Conservation (phyloP, 495 filamentous ascomycete genomes). For the Astrocystis sublimbata region DNA sequence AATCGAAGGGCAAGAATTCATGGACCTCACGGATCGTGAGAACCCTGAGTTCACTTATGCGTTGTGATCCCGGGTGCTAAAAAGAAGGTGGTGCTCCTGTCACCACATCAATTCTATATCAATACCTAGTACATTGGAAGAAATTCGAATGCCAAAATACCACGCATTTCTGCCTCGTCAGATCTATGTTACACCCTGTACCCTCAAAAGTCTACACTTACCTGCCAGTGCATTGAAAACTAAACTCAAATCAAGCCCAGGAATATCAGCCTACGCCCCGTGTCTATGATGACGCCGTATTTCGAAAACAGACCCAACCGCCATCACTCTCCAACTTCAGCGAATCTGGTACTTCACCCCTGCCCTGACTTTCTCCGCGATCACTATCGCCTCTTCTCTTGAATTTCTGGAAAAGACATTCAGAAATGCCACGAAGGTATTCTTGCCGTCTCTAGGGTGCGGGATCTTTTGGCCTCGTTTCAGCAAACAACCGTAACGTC, state of each 20-base stretch:
- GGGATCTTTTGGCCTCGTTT: slow-evolving; percentile 35
- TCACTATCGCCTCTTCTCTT: slow-evolving; percentile 28
- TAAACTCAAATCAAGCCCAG: too few relatives aligned
- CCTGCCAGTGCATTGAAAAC: not conserved
- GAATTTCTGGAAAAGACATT: slow-evolving; percentile 39
- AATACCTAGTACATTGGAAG: not conserved
- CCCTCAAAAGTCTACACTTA: not conserved
- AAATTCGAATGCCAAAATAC: not conserved
- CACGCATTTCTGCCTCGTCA: not conserved
- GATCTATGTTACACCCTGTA: not conserved
- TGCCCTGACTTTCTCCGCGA: slow-evolving; percentile 27
- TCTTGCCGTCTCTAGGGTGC: slow-evolving; percentile 29
- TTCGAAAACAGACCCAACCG: not conserved
- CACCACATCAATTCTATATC: not conserved
- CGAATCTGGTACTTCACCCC: slow-evolving; percentile 32
- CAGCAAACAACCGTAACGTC: slow-evolving; percentile 30
- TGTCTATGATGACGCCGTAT: not conserved
- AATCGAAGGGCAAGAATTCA: slow-evolving; percentile 65
- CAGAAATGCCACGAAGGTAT: slow-evolving; percentile 37
- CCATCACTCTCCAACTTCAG: not conserved
- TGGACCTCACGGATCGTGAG: slow-evolving; percentile 68
- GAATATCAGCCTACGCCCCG: not conserved
- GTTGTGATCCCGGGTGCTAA: slow-evolving; percentile 38
- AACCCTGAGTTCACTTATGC: slow-evolving; percentile 69
- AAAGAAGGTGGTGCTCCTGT: not conserved